Base-by-base conservation (phyloP, 257 asterid genomes). In the Prunella vulgaris region DNA sequence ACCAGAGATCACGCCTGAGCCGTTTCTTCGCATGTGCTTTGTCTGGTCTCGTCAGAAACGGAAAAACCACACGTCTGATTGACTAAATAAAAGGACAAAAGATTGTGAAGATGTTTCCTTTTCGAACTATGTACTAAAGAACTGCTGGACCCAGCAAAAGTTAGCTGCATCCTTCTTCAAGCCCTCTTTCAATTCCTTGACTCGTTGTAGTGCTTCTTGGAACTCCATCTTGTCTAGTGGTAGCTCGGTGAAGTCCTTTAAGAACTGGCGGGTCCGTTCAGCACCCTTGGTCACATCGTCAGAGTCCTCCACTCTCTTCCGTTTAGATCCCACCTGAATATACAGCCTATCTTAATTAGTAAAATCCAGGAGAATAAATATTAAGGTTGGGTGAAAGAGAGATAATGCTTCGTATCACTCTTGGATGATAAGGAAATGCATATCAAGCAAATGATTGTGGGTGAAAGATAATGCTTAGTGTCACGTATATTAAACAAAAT, bases 211-310 rank as follows among this genome's bases (percentile, higher is more conserved):
- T 12, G 87, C 92, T 73, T 82, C 80, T 52, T 83, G 73, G 46
- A 71, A 72, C 68, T 85, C 96, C 95, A 93, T 87, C 74, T 80
- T 76, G 74, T 90, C 99, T 42, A 90, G 76, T 52, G 96, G 96
- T 71, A 90, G 37, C 77, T 90, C 91, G 0, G 88, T 64, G 76
- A 93, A 88, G 63, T 88, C 93, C 80, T 82, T 86, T 46, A 93
- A 81, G 86, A 93, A 90, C 73, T 81, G 83, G 64, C 82, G 90
- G 73, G 96, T 95, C 59, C 90, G 87, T 60, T 87, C 85, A 25
- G 88, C 71, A 22, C 97, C 99, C 66, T 69, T 82, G 15, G 76
- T 81, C 63, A 85, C 68, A 61, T 90, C 99, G 49, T 78, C 88
- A 8, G 75, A 71, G 59, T 90, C 90, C 68, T 64, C 79, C 69